Evolutionary conservation across 2,329 filamentous ascomycete species (phyloP).

Genomic region (Calonectria pteridis): DNA sequence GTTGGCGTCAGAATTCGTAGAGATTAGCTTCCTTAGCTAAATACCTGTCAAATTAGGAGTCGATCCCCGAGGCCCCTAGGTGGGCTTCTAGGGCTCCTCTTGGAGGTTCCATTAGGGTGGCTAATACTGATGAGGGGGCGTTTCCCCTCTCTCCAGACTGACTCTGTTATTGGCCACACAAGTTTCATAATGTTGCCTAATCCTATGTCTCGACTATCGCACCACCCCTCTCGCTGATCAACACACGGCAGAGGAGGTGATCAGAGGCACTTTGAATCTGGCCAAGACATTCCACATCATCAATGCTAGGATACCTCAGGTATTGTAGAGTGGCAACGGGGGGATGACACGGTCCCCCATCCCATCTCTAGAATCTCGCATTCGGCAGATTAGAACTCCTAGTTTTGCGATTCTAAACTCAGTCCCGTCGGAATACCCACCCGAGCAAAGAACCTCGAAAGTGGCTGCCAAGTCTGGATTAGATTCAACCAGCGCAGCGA

Average conservation of each 20-base stretch:
- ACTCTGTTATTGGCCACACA: conserved; percentile 2
- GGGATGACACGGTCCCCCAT: neutral
- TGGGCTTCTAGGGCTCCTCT: conserved; percentile 3
- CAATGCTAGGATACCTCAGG: neutral
- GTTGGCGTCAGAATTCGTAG: neutral
- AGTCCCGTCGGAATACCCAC: neutral
- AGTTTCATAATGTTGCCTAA: conserved; percentile 1
- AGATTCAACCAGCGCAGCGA: neutral
- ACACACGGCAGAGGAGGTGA: neutral
- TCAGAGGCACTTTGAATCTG: neutral
- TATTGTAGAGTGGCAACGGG: neutral
- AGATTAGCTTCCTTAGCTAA: conserved; percentile 4
- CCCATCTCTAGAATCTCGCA: neutral
- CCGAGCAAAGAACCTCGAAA: neutral
- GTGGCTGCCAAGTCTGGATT: neutral
- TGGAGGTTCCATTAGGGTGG: neutral
- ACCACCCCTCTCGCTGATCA: conserved; percentile 12
- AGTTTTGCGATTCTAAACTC: neutral
- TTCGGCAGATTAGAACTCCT: neutral
- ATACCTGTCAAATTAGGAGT: conserved; percentile 6
- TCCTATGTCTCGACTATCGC: conserved; percentile 4
- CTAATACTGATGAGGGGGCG: neutral
- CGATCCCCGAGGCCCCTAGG: neutral
- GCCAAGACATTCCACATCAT: conserved; percentile 5
- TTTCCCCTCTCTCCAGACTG: neutral